These are phyloP conservation scores for Fraxinus excelsior DNA, from an alignment of 257 asterid species.

Conservation along the genomic window DNA sequence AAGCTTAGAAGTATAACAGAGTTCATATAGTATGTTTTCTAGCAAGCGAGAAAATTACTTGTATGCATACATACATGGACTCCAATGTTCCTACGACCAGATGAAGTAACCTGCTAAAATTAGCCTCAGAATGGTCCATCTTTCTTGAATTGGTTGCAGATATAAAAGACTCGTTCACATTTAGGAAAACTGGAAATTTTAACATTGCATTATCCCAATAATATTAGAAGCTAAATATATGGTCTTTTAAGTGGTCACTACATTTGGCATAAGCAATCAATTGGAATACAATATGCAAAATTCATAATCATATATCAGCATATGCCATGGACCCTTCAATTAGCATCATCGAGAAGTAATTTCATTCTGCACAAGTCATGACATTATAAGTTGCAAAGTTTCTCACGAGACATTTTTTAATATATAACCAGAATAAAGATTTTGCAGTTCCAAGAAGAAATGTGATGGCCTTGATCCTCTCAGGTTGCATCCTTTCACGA, in stretches of 20 bases:
- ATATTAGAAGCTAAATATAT: background rate
- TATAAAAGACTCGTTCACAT: background rate
- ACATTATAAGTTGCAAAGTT: conserved; percentile 28
- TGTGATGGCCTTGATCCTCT: conserved; percentile 58
- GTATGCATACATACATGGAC: background rate
- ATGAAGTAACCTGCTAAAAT: background rate
- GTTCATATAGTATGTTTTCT: background rate
- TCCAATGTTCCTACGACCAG: background rate
- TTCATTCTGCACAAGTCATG: conserved; percentile 5
- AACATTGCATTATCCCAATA: background rate
- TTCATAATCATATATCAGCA: conserved; percentile 1
- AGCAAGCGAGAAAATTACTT: background rate
- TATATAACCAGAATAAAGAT: conserved; percentile 83
- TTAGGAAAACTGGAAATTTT: background rate
- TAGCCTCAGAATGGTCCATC: background rate
- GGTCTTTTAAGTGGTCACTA: background rate
- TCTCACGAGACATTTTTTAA: conserved; percentile 54
- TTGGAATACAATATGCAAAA: background rate
- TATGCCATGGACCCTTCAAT: background rate
- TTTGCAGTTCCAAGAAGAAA: conserved; percentile 93
- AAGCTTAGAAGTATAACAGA: background rate
- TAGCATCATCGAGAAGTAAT: background rate
- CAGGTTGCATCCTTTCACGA: conserved; percentile 57
- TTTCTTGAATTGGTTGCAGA: background rate
- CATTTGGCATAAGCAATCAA: conserved; percentile 1